These are phyloP conservation scores for Saccharomycopsis fibuligera DNA, from an alignment of 805 yeast genomes.

Conservation along the genomic window DNA sequence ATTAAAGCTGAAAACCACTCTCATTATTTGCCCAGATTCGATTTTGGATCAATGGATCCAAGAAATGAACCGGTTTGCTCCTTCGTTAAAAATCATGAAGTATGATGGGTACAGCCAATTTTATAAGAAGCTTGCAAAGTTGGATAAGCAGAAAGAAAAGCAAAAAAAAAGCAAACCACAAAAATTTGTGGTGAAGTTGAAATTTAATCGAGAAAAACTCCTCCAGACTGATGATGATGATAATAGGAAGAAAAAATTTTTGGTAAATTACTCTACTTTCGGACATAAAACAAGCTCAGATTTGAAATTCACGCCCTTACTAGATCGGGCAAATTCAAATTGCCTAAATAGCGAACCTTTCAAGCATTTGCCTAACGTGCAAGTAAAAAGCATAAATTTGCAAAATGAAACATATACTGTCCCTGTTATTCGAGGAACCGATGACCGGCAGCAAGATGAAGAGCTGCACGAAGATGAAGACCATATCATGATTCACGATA, in stretches of 20 bases:
- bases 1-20: constrained; percentile 56
- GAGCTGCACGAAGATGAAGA: too few species aligned
- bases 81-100: constrained; percentile 51
- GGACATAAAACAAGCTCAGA: background rate
- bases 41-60: constrained; percentile 81
- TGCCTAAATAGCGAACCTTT: background rate
- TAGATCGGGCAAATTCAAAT: background rate
- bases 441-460: too few species aligned
- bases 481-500: too few species aligned
- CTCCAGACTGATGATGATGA: background rate
- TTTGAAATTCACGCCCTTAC: background rate
- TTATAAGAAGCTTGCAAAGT: background rate
- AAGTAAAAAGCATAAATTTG: background rate
- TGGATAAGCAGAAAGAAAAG: background rate
- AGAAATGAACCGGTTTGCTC: constrained; percentile 57
- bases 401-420: constrained; percentile 1
- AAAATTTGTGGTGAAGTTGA: constrained; percentile 10
- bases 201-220: constrained; percentile 9
- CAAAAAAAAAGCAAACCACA: background rate
- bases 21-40: constrained; percentile 82
- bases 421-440: constrained; percentile 13
- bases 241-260: too few species aligned
- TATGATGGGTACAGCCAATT: constrained; percentile 53
- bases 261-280: constrained; percentile 13
- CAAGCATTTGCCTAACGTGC: constrained; percentile 9